These are phyloP conservation scores for Coemansia sp. DNA, from an alignment of 192 early-diverging fungal species.

Conservation along the genomic window DNA sequence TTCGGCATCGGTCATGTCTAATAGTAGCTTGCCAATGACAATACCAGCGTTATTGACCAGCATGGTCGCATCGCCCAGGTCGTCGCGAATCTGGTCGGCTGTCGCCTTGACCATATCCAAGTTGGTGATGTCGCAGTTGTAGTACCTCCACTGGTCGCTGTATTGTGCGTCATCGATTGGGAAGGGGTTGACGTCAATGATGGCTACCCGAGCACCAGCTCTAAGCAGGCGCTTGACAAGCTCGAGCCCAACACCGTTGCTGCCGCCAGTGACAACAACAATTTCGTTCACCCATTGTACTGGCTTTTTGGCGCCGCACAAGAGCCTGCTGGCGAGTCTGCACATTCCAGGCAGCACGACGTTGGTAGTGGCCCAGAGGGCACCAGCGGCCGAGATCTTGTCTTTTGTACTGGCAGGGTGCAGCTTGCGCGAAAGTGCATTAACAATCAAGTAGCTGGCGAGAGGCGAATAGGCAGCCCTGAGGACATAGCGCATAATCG, in stretches of 20 bases:
- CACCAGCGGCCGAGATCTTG: constrained; percentile 19
- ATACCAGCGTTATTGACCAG: constrained; percentile 83
- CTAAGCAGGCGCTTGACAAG: constrained; percentile 29
- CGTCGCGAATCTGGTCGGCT: constrained; percentile 21
- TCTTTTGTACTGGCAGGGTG: constrained; percentile 3
- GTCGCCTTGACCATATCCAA: constrained; percentile 22
- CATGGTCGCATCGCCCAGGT: constrained; percentile 72
- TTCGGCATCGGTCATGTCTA: constrained; percentile 61
- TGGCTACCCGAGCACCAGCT: constrained; percentile 34
- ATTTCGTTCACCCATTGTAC: constrained; percentile 37
- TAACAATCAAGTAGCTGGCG: constrained; percentile 29
- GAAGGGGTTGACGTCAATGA: constrained; percentile 39
- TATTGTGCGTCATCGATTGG: constrained; percentile 14
- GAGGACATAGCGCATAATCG: constrained; percentile 28
- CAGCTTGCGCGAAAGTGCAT: constrained; percentile 11
- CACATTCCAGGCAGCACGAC: constrained; percentile 22
- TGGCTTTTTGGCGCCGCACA: not conserved
- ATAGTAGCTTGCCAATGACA: constrained; percentile 59
- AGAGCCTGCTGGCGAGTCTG: constrained; percentile 9
- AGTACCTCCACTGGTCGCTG: constrained; percentile 23
- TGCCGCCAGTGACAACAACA: constrained; percentile 44
- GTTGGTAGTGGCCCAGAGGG: constrained; percentile 32
- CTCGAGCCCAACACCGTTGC: constrained; percentile 41
- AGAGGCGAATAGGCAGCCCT: constrained; percentile 27
- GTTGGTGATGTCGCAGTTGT: constrained; percentile 39